These are phyloP conservation scores for Pilatotrama ljubarskyi DNA, from an alignment of 768 basidiomycete species.

Conservation along the genomic window DNA sequence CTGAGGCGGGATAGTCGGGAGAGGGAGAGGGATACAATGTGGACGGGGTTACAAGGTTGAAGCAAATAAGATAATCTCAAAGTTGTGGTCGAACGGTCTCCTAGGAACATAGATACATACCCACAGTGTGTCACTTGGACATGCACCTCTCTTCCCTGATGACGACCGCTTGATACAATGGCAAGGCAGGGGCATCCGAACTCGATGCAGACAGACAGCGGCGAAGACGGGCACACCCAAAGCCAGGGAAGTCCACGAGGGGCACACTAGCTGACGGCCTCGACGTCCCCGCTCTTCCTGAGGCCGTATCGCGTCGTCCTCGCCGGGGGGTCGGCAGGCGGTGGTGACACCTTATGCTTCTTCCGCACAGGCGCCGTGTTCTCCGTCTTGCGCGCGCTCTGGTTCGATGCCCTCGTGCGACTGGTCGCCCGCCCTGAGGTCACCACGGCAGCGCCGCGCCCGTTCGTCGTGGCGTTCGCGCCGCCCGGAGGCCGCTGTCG, in stretches of 20 bases:
- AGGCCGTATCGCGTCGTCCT: constrained; percentile 3
- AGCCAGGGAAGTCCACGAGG: too few species aligned
- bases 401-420: constrained; percentile 2
- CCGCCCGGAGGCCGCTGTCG: constrained; percentile 19
- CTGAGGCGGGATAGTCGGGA: not conserved
- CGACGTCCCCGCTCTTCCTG: constrained; percentile 6
- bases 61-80: too few species aligned
- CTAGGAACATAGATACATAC: not conserved
- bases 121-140: not conserved
- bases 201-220: not conserved
- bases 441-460: not conserved
- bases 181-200: not conserved
- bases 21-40: too few species aligned
- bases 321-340: constrained; percentile 7
- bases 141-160: too few species aligned
- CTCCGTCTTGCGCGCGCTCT: constrained; percentile 1
- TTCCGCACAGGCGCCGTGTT: constrained; percentile 7
- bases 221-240: not conserved
- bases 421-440: not conserved
- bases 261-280: not conserved
- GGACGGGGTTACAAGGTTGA: not conserved
- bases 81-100: not conserved
- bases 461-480: not conserved
- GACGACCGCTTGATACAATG: not conserved
- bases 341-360: constrained; percentile 21